Evolutionary conservation across 441 rosid genomes (phyloP).

Genomic region (Rhodomyrtus psidioides): DNA sequence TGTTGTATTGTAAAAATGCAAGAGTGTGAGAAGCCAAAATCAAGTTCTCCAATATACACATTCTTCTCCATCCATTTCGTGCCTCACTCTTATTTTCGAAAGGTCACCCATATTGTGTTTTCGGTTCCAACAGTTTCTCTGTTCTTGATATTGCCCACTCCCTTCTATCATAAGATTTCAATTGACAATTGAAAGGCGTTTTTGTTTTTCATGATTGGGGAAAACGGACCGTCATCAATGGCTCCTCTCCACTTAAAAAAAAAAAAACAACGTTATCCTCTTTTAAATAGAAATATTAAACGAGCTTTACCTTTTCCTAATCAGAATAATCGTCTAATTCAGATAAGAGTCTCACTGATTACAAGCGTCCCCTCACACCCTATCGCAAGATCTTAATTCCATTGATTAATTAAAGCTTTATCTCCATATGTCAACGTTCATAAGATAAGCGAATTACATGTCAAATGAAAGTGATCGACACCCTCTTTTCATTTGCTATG

Average conservation of each 20-base stretch:
- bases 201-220: neutral
- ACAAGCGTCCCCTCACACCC: neutral
- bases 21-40: too few relatives aligned
- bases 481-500: neutral
- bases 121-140: too few relatives aligned
- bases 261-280: neutral
- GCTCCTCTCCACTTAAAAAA: neutral
- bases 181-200: neutral
- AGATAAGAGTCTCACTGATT: neutral
- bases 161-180: neutral
- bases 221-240: neutral
- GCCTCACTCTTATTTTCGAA: too few relatives aligned
- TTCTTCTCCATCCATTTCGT: too few relatives aligned
- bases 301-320: neutral
- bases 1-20: too few relatives aligned
- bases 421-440: neutral
- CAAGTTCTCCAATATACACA: too few relatives aligned
- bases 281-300: neutral
- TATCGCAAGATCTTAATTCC: neutral
- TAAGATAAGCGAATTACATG: neutral
- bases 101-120: too few relatives aligned
- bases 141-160: neutral
- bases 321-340: neutral
- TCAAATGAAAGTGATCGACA: neutral
- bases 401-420: neutral